These are phyloP conservation scores for Aegilops tauschii DNA, from an alignment of 176 grass and related monocot genomes.

Conservation along the genomic window DNA sequence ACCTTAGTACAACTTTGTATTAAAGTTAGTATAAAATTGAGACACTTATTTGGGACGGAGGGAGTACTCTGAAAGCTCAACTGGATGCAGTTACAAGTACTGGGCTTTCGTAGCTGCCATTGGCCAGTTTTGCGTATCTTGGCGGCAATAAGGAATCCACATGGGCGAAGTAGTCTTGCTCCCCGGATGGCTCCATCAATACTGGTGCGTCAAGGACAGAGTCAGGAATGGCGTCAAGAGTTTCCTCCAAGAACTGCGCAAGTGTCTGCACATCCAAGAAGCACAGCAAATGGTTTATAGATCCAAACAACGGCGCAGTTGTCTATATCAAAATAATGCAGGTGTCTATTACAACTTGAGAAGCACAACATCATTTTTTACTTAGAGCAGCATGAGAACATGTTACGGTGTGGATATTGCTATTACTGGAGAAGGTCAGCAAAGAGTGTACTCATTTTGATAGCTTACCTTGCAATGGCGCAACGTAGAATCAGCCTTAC, in stretches of 20 bases:
- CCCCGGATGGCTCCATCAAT: conserved; percentile 25
- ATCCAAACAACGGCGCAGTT: background rate
- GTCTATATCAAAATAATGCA: background rate
- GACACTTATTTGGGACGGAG: too few relatives aligned
- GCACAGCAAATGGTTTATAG: background rate
- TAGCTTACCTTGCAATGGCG: conserved; percentile 67
- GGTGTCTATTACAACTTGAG: background rate
- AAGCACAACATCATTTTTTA: background rate
- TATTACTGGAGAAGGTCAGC: background rate
- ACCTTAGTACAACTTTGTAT: too few relatives aligned
- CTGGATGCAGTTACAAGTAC: conserved; percentile 26
- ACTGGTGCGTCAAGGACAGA: conserved; percentile 58
- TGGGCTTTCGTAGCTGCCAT: conserved; percentile 14
- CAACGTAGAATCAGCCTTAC: conserved; percentile 76
- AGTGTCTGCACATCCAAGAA: conserved; percentile 55
- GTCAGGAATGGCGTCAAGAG: conserved; percentile 64
- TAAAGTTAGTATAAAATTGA: too few relatives aligned
- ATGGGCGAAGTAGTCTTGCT: conserved; percentile 55
- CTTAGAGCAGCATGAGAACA: background rate
- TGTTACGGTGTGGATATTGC: background rate
- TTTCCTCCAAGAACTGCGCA: conserved; percentile 83
- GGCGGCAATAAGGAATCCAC: conserved; percentile 54
- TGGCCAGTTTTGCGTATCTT: conserved; percentile 32
- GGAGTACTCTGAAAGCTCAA: background rate
- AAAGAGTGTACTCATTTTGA: background rate